Evolutionary conservation across 208 protist species (phyloP).

Genomic region (Naegleria lovaniensis): DNA sequence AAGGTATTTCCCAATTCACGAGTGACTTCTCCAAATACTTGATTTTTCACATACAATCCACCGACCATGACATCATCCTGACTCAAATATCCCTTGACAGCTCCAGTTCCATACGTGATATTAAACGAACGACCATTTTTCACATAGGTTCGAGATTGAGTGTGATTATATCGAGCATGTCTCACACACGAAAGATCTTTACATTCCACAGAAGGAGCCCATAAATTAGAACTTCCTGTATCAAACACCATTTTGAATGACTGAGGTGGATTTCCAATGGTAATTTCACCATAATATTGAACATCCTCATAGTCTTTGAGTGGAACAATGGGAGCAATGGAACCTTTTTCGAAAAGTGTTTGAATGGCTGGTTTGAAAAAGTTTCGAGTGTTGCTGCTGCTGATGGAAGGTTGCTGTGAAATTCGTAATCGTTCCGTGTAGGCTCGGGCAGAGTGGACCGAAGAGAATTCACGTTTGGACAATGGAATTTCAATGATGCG

Average conservation of each 20-base stretch:
- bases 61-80: slow-evolving; percentile 69
- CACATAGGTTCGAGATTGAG: slow-evolving; percentile 63
- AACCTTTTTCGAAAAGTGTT: no score
- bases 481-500: no score
- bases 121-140: slow-evolving; percentile 72
- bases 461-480: no score
- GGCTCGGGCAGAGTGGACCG: no score
- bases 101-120: slow-evolving; percentile 84
- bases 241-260: slow-evolving; percentile 49
- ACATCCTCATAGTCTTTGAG: not conserved
- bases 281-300: slow-evolving; percentile 17
- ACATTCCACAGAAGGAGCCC: not conserved
- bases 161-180: slow-evolving; percentile 69
- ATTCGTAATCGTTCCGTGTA: no score
- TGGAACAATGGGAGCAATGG: not conserved
- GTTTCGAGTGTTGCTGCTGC: no score
- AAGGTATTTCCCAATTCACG: slow-evolving; percentile 70
- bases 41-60: slow-evolving; percentile 55
- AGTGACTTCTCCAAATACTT: slow-evolving; percentile 75
- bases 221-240: slow-evolving; percentile 22
- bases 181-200: slow-evolving; percentile 14
- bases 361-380: no score
- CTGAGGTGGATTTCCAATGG: slow-evolving; percentile 37
- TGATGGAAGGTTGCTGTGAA: no score
- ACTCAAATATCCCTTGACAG: slow-evolving; percentile 73